phyloP scores from a whole-genome alignment of 768 basidiomycete genomes.

The Suillus discolor region DNA sequence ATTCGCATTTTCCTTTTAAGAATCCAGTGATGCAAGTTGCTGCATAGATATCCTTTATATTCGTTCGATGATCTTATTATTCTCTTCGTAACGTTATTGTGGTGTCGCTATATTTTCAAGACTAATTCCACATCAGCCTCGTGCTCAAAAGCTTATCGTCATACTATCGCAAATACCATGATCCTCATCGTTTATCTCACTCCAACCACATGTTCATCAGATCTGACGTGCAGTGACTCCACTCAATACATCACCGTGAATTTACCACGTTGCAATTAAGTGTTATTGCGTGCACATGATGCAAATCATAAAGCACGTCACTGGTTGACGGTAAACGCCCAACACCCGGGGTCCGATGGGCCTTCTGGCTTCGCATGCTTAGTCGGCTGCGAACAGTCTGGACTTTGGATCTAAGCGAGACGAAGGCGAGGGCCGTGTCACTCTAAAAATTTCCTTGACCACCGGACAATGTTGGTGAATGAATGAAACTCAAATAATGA shows the following conservation, averaged over 20 bases:
- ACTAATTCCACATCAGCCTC: slow-evolving; percentile 30
- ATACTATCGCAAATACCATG: neutral
- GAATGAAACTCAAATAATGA: neutral
- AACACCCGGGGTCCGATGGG: neutral
- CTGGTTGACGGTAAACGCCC: neutral
- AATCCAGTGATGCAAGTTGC: slow-evolving; percentile 24
- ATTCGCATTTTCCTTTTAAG: slow-evolving; percentile 25
- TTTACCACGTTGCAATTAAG: neutral
- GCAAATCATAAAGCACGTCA: neutral
- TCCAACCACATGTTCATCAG: neutral
- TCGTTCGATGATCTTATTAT: neutral
- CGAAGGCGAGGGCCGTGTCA: neutral
- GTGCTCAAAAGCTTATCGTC: slow-evolving; percentile 13
- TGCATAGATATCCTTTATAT: slow-evolving; percentile 19
- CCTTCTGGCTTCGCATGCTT: neutral
- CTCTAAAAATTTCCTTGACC: neutral
- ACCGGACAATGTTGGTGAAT: neutral
- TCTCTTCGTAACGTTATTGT: slow-evolving; percentile 17
- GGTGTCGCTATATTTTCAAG: slow-evolving; percentile 38
- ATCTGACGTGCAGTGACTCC: neutral
- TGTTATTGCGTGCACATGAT: neutral
- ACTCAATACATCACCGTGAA: neutral
- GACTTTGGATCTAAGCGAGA: too few species aligned
- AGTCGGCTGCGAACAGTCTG: neutral
- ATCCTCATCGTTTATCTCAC: slow-evolving; percentile 8